phyloP scores from a whole-genome alignment of 768 basidiomycete species.

The Suillus subluteus region DNA sequence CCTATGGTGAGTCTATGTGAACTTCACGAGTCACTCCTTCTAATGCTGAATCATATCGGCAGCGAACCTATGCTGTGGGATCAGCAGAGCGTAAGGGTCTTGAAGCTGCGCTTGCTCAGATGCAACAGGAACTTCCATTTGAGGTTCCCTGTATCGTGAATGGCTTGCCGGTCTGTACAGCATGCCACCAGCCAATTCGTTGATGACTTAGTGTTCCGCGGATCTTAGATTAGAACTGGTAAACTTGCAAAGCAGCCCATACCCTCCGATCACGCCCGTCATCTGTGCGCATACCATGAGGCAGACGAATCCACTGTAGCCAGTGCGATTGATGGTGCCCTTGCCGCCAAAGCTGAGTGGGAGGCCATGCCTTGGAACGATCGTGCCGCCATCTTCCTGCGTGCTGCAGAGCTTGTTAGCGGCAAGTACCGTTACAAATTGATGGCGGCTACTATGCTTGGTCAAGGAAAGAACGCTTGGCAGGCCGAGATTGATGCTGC shows the following conservation, averaged over 20 bases:
- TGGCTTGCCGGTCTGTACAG: conserved; percentile 72
- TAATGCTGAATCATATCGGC: conserved; percentile 5
- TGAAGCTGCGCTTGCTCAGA: conserved; percentile 71
- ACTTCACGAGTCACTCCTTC: too few species aligned
- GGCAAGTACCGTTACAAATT: conserved; percentile 96
- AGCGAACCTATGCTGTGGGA: conserved; percentile 80
- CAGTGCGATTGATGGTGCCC: conserved; percentile 83
- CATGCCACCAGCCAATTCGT: neutral
- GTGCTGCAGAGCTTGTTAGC: conserved; percentile 94
- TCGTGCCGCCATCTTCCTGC: conserved; percentile 96
- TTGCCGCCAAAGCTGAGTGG: conserved; percentile 88
- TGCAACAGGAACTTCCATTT: conserved; percentile 84
- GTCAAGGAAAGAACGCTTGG: conserved; percentile 99
- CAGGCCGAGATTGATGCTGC: conserved; percentile 99
- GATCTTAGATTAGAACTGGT: conserved; percentile 74
- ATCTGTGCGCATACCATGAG: conserved; percentile 87
- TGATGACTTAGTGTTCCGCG: conserved; percentile 6
- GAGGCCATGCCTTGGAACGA: conserved; percentile 96
- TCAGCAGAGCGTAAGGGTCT: conserved; percentile 78
- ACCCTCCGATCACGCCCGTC: conserved; percentile 82
- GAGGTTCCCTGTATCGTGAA: conserved; percentile 94
- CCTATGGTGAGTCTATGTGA: conserved; percentile 67
- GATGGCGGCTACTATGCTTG: conserved; percentile 95
- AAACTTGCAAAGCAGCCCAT: conserved; percentile 78
- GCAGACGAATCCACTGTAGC: conserved; percentile 78